Conservation (phyloP, 73 alveolate species). For the Stentor coeruleus region DNA sequence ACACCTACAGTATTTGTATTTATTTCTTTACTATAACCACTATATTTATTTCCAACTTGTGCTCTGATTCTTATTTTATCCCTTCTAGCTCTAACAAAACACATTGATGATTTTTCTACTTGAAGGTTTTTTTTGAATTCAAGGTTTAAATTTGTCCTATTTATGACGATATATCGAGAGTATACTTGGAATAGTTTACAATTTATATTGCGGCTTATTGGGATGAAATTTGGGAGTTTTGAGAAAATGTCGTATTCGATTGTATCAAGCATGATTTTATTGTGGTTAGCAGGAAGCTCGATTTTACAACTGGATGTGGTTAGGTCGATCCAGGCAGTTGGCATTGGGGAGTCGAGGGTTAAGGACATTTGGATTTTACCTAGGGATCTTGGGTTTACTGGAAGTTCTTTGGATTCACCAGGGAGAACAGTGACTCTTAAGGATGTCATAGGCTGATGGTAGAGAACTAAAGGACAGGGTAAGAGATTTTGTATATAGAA, state of each 20-base stretch:
- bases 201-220: background rate
- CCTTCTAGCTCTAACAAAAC: slow-evolving; percentile 7
- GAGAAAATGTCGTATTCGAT: background rate
- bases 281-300: background rate
- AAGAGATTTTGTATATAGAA: background rate
- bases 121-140: background rate
- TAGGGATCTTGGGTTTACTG: background rate
- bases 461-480: background rate
- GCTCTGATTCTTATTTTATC: background rate
- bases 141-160: background rate
- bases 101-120: slow-evolving; percentile 1
- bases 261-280: background rate
- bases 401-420: background rate
- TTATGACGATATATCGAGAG: background rate
- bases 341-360: background rate
- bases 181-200: background rate
- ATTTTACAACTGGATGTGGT: background rate
- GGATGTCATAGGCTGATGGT: background rate
- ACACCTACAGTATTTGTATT: slow-evolving; percentile 7
- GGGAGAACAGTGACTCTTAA: background rate
- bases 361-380: background rate
- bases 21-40: background rate
- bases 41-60: background rate
- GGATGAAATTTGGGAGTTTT: background rate
- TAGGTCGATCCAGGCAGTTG: background rate